Evolutionary conservation across 495 filamentous ascomycete genomes (phyloP), one percentile per base, ranked within the genome.

Genomic region (Recurvomyces mirabilis): DNA sequence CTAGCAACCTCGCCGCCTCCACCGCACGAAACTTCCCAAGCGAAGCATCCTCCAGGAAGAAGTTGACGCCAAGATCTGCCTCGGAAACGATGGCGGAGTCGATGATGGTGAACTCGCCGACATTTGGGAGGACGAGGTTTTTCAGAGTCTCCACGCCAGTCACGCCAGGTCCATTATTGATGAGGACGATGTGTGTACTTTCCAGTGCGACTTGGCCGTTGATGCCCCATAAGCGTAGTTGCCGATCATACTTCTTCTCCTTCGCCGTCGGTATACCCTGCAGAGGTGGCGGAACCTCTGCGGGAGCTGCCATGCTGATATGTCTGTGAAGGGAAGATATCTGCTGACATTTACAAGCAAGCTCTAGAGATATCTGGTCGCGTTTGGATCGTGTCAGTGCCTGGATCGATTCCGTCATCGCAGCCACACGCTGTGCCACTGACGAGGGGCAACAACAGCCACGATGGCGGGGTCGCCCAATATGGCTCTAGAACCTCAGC

Each of bases 221-320:
- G 7, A 88, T 86, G 41, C 87, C 91, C 91, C 91, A 99, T 20
- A 99, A 66, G 23, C 93, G 83, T 19, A 99, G 77, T 59, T 99
- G 91, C 18, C 91, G 77, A 59, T 99, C 91, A 67, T 99, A 99
- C 53, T 62, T 64, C 50, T 62, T 65, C 58, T 65, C 60, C 40
- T 67, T 67, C 1, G 61, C 52, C 4, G 60, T 62, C 3, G 63
- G 63, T 13, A 54, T 17, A n/a, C 51, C 56, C 47, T 64, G 60
- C 11, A 57, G 51, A 0, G 58, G 57, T 14, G 63, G 60, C 12
- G 59, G 59, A 23, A 44, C 28, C 4, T 54, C 49, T 24, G 25
- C 22, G 30, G 9, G 24, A 18, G 20, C 18, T 5, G 41, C 19
- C 19, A 19, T 19, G 24, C 20, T 25, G 24, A n/a, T 15, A 18